Evolutionary conservation across 2,329 filamentous ascomycete genomes (phyloP), one percentile per base, ranked within the genome.

Genomic region (Didymellaceae sp.): DNA sequence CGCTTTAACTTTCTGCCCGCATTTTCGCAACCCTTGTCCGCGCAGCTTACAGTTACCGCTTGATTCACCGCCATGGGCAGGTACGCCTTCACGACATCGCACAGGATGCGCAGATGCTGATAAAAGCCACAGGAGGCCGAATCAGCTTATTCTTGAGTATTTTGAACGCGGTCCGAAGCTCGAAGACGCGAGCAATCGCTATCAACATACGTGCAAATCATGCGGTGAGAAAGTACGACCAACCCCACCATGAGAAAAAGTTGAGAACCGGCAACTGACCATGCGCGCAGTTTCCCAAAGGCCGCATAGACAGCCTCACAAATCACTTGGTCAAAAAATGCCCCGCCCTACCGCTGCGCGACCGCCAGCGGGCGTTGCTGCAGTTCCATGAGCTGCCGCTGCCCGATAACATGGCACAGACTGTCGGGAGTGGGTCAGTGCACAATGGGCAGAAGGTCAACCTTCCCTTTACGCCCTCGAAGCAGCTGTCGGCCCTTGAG

Each of bases 131-230:
- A 85, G 90, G 70, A 87, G 88, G 75, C 90, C 90, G 59, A 93
- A 94, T 74, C 85, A 86, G 64, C 80, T 96, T 62, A 92, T 96
- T 72, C 82, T 90, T 73, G 86, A 93, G 75, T 94, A 91, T 79
- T 97, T 96, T 74, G 85, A 90, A 72, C 85, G 91, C 62, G 92
- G 92, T 8, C 83, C 85, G 30, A 96, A 96, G 76, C 82, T 96
- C 65, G 86, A 88, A 68, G 91, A 96, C 76, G 88, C 89, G 58
- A 94, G 90, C 78, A 96, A 96, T 73, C 86, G 92, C 51, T 97
- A 97, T 70, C 87, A 90, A 63, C 90, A 96, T 70, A 94, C 89
- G 10, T 96, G 91, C 83, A 93, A 89, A 73, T 82, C 86, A 59
- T 96, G 91, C 72, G 90, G 90, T 60, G 89, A 94, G 74, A 88